Percentiles rank a stretch among this genome's conserved stretches.
These are phyloP conservation scores for Podila epicladia DNA, from an alignment of 192 early-diverging fungal species.

Conservation along the genomic window DNA sequence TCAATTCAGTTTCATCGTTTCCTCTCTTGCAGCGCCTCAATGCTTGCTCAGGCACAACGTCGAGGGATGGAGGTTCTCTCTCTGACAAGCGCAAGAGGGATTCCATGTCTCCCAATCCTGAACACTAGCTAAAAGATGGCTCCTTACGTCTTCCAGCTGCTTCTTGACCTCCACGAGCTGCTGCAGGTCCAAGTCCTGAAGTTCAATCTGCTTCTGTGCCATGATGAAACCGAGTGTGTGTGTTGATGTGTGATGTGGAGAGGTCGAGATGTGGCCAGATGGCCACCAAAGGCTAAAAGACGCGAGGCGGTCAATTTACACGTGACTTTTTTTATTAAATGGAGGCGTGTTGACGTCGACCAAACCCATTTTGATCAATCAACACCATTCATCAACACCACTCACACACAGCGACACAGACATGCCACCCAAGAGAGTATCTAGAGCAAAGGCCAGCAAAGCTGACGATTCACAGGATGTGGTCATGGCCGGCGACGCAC, in stretches of 20 bases:
- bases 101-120: background rate
- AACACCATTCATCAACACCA: background rate
- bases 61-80: too few species aligned
- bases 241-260: constrained; percentile 1
- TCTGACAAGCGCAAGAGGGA: background rate
- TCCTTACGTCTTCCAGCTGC: constrained; percentile 84
- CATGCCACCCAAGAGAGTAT: constrained; percentile 51
- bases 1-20: too few species aligned
- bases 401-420: constrained; percentile 1
- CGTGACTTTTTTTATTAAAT: background rate
- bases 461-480: constrained; percentile 23
- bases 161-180: constrained; percentile 85
- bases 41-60: too few species aligned
- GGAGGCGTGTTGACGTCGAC: background rate
- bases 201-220: constrained; percentile 67
- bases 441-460: constrained; percentile 27
- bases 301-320: background rate
- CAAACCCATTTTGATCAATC: background rate
- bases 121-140: background rate
- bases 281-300: background rate
- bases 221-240: constrained; percentile 9
- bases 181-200: constrained; percentile 83
- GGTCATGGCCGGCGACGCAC: constrained; percentile 15
- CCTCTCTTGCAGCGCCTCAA: too few species aligned
- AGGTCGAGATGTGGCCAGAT: background rate